Conservation (phyloP, 805 yeast genomes). For the Pichia phayaonensis region DNA sequence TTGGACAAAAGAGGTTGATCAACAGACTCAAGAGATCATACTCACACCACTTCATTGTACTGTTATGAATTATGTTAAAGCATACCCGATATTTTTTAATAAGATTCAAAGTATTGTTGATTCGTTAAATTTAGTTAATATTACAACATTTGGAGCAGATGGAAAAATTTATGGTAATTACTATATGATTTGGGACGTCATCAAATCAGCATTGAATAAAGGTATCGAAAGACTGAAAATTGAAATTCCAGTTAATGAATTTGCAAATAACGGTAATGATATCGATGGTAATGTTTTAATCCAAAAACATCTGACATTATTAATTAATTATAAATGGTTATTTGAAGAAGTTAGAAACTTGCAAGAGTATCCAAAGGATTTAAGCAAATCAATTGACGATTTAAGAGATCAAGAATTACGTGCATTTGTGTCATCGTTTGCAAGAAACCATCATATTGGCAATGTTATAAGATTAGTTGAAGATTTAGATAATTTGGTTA, state of each 20-base stretch:
- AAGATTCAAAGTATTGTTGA: constrained; percentile 29
- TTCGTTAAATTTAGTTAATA: constrained; percentile 11
- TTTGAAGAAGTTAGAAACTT: constrained; percentile 33
- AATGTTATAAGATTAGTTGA: constrained; percentile 58
- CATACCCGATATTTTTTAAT: constrained; percentile 39
- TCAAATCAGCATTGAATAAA: constrained; percentile 12
- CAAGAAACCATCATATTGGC: constrained; percentile 49
- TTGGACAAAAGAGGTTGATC: constrained; percentile 55
- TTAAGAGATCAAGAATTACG: constrained; percentile 27
- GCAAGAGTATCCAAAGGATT: constrained; percentile 15
- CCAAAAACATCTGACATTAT: constrained; percentile 31
- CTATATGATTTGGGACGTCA: constrained; percentile 18
- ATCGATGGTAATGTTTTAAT: constrained; percentile 11
- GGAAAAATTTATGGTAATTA: constrained; percentile 15
- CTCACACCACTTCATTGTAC: constrained; percentile 15
- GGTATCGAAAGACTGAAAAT: constrained; percentile 6
- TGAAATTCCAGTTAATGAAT: constrained; percentile 2
- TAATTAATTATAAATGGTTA: constrained; percentile 49
- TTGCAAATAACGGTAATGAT: background rate
- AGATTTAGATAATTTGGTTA: constrained; percentile 48
- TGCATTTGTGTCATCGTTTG: constrained; percentile 39
- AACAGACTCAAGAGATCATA: constrained; percentile 42
- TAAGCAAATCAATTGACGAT: constrained; percentile 26
- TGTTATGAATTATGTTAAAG: constrained; percentile 37
- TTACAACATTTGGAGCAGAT: constrained; percentile 11